Evolutionary conservation across 371 early-diverging fungal genomes (phyloP).

Genomic region (Mucor irregularis): DNA sequence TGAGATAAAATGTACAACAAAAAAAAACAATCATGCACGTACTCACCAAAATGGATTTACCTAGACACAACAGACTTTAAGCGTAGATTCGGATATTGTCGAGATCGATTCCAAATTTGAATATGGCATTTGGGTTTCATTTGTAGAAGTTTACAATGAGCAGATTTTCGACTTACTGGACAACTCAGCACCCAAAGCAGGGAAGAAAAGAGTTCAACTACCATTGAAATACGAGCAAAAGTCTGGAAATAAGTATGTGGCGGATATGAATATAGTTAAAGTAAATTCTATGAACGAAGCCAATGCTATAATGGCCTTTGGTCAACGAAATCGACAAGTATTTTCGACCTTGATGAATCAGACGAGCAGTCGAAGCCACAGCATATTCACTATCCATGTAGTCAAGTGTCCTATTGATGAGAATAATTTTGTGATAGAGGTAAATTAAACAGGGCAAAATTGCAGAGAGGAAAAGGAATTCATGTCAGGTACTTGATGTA

Average conservation of each 20-base stretch:
- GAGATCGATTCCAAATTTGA: slow-evolving; percentile 54
- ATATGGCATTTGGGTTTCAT: slow-evolving; percentile 74
- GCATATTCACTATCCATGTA: slow-evolving; percentile 71
- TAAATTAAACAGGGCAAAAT: slow-evolving; percentile 21
- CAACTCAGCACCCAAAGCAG: slow-evolving; percentile 27
- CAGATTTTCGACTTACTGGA: slow-evolving; percentile 78
- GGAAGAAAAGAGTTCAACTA: slow-evolving; percentile 49
- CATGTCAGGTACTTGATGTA: no score
- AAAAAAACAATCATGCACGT: neutral
- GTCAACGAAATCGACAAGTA: slow-evolving; percentile 63
- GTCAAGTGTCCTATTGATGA: slow-evolving; percentile 57
- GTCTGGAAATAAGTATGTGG: slow-evolving; percentile 58
- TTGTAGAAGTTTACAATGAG: slow-evolving; percentile 85
- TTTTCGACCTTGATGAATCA: slow-evolving; percentile 65
- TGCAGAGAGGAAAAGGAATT: neutral
- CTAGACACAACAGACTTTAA: no score
- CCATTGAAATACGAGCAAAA: slow-evolving; percentile 57
- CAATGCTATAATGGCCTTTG: slow-evolving; percentile 55
- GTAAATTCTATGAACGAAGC: slow-evolving; percentile 62
- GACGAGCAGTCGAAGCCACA: slow-evolving; percentile 69
- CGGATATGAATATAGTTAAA: slow-evolving; percentile 54
- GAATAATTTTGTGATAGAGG: slow-evolving; percentile 48
- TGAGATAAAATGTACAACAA: slow-evolving; percentile 8
- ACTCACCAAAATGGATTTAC: no score
- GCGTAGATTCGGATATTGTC: no score